Evolutionary conservation across 2,329 filamentous ascomycete species (phyloP), one percentile per base, ranked within the genome.

Genomic region (Aspergillus piperis): DNA sequence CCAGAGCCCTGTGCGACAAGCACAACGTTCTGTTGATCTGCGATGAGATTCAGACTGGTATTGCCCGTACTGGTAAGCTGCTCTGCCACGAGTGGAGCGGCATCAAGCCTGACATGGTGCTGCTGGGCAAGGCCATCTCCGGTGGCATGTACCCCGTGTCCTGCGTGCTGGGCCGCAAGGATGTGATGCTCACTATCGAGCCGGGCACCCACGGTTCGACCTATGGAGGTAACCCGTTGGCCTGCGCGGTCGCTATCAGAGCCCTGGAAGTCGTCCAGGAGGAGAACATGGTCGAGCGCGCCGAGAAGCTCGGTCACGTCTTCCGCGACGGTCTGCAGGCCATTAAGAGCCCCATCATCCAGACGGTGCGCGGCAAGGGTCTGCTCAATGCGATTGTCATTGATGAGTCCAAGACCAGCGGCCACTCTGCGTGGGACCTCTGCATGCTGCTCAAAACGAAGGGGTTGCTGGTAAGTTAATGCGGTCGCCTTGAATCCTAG

Each of bases 121-220:
- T 96, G 51, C 87, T 99, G 36, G 95, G 95, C 73, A 99, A 99
- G 82, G 95, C 95, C 68, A 96, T 99, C 75, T 96, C 92, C 36
- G 95, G 95, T 65, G 95, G 95, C 77, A 95, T 98, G 90, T 99
- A 99, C 80, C 95, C 95, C n/a, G 95, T 99, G 60, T 96, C 92
- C 63, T 92, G 89, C 70, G 93, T 99, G 52, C 84, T 99, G 55
- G 89, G 90, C 63, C 88, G 88, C 70, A 92, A 90, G 79, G 93
- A 97, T 59, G 84, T 98, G 65, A 97, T 99, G 93, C 85, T 97
- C 67, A 95, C 94, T 8, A 84, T 99, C 65, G 95, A 99, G 83
- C 91, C 95, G 25, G 95, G 95, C 62, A 98, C 95, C 25, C 95
- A 99, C 78, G 95, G 95, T 52, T 96, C 92, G 44, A 99, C 95